These are phyloP conservation scores for Salvia rosmarinus DNA, from an alignment of 257 asterid species.

Conservation along the genomic window DNA sequence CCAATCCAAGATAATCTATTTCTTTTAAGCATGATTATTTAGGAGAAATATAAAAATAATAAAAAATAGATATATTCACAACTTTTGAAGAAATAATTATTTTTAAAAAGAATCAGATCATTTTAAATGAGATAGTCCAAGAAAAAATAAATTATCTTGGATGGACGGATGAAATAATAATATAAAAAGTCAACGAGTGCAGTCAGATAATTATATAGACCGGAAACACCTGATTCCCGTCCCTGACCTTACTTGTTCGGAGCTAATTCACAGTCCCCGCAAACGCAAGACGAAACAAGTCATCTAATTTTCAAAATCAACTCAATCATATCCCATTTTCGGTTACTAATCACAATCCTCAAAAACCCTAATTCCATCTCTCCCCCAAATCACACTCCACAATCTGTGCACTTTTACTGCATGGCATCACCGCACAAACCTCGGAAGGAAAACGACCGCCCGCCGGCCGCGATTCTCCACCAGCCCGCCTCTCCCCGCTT, in stretches of 20 bases:
- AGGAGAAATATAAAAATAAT: too few species aligned
- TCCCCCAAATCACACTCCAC: conserved; percentile 4
- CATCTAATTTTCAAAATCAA: conserved; percentile 6
- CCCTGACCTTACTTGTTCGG: conserved; percentile 14
- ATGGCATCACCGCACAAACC: conserved; percentile 59
- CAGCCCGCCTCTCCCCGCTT: conserved; percentile 74
- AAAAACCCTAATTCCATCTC: conserved; percentile 20
- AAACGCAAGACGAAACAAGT: neutral
- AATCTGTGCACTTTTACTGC: conserved; percentile 28
- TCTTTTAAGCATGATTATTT: too few species aligned
- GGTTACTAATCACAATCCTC: conserved; percentile 20
- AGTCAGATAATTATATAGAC: neutral
- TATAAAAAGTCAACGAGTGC: conserved; percentile 11
- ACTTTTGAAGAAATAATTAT: too few species aligned
- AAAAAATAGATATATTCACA: too few species aligned
- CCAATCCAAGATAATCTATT: too few species aligned
- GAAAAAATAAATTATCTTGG: too few species aligned
- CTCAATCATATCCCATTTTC: neutral
- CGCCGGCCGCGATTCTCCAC: conserved; percentile 55
- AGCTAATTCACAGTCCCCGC: conserved; percentile 24
- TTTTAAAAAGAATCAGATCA: too few species aligned
- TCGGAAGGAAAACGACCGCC: conserved; percentile 44
- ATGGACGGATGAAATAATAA: too few species aligned
- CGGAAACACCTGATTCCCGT: conserved; percentile 5
- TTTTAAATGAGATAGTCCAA: too few species aligned